A percentile compares a stretch with the other conserved stretches of the same genome.
phyloP scores from a whole-genome alignment of 2,329 filamentous ascomycete species.

The Waltergamsia citrina region DNA sequence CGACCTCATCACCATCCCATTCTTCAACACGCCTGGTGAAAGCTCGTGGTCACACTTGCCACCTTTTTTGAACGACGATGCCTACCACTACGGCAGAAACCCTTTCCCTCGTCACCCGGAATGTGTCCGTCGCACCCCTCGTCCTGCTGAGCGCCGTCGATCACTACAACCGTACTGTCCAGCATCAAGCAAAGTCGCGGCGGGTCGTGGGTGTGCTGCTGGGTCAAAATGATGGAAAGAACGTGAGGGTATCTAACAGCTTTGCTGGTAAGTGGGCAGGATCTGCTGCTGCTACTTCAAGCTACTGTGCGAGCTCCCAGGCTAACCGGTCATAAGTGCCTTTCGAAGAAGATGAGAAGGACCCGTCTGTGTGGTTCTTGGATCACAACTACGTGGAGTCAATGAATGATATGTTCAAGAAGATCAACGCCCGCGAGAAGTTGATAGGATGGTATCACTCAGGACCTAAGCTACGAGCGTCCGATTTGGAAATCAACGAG shows the following conservation, averaged over 20 bases:
- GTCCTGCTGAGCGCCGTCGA: constrained; percentile 97
- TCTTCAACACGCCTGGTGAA: no score
- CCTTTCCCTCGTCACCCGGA: constrained; percentile 85
- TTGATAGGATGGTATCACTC: constrained; percentile 99
- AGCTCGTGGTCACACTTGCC: no score
- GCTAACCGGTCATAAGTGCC: constrained; percentile 53
- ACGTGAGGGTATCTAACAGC: constrained; percentile 95
- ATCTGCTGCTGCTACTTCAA: not conserved
- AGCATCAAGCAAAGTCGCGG: constrained; percentile 67
- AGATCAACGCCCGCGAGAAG: constrained; percentile 98
- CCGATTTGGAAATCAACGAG: constrained; percentile 98
- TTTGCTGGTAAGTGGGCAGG: constrained; percentile 64
- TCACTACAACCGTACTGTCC: constrained; percentile 89
- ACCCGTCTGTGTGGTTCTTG: constrained; percentile 97
- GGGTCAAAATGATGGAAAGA: constrained; percentile 92
- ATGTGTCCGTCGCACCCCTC: constrained; percentile 93
- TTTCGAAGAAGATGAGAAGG: constrained; percentile 98
- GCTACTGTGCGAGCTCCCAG: no score
- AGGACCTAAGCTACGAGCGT: constrained; percentile 90
- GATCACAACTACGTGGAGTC: constrained; percentile 99
- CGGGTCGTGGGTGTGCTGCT: constrained; percentile 91
- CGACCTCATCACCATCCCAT: no score
- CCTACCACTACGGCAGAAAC: constrained; percentile 95
- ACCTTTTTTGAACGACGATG: no score
- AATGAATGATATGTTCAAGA: constrained; percentile 99